phyloP scores from a whole-genome alignment of 1,284 basidiomycete genomes.

The Moesziomyces parantarcticus region DNA sequence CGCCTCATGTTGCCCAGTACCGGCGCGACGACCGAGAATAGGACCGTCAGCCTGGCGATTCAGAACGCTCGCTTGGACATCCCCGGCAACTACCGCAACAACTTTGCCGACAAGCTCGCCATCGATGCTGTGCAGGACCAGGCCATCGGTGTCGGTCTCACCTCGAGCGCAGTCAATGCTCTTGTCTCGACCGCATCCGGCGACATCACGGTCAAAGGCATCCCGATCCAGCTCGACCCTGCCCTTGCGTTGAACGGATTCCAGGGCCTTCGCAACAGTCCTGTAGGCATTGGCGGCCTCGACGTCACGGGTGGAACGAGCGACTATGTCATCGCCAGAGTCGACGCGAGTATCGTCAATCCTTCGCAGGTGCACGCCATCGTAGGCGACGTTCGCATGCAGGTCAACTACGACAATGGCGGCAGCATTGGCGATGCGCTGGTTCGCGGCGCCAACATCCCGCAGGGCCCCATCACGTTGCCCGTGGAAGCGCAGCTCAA shows the following conservation, averaged over 20 bases:
- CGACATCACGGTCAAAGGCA: conserved; percentile 72
- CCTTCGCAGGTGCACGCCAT: conserved; percentile 77
- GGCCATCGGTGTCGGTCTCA: conserved; percentile 71
- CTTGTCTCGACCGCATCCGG: conserved; percentile 78
- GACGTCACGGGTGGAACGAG: conserved; percentile 78
- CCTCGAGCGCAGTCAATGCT: conserved; percentile 74
- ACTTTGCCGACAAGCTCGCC: conserved; percentile 74
- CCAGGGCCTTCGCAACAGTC: conserved; percentile 75
- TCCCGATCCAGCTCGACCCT: conserved; percentile 75
- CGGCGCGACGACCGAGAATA: conserved; percentile 75
- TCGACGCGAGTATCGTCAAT: conserved; percentile 68
- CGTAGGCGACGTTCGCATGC: conserved; percentile 75
- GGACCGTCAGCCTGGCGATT: conserved; percentile 74
- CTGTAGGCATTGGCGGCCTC: conserved; percentile 73
- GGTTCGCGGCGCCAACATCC: conserved; percentile 38
- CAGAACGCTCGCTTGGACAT: conserved; percentile 76
- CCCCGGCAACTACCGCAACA: conserved; percentile 72
- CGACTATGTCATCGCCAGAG: conserved; percentile 76
- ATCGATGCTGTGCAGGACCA: conserved; percentile 75
- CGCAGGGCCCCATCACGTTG: conserved; percentile 70
- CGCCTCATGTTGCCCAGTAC: conserved; percentile 75
- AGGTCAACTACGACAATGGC: conserved; percentile 73
- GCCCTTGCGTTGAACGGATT: conserved; percentile 73
- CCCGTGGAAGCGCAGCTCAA: conserved; percentile 75
- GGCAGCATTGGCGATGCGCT: conserved; percentile 70